Evolutionary conservation across 169 alveolate genomes (phyloP), one percentile per base, ranked within the genome.

Genomic region (Plasmodium reichenowi): DNA sequence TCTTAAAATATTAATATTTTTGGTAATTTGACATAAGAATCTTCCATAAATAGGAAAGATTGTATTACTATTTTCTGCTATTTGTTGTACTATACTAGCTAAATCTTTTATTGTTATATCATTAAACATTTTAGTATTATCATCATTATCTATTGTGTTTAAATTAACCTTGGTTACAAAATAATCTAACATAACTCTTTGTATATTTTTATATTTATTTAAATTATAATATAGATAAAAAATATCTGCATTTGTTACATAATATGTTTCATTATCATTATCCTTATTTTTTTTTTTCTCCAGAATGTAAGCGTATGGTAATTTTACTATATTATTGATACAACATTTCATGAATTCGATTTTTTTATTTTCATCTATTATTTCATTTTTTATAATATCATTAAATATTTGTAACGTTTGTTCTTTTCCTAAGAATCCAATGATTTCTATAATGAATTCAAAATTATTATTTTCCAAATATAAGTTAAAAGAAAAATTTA

Each of bases 31-130:
- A 45, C 91, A 83, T 43, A 83, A 72, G 38, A 83, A 83, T 17
- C 91, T 83, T 22, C 91, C 91, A 68, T 83, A 83, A 32, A 83
- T 83, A 62, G 91, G 91, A 52, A 83, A 54, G 52, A 83, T 83
- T 50, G 91, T 20, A 83, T 68, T 59, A 24, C 58, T 56, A 68
- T 48, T 67, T 83, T 83, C 91, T 10, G 91, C 91, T 43, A 83
- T 20, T 29, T 83, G 91, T 47, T 83, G 91, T 54, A 83, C 67
- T 68, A 83, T 83, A 83, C 70, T 83, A 26, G 91, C 91, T 48
- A 83, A 17, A 68, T 83, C 91, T 83, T 83, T 83, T 17, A 83
- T 68, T 83, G 91, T 68, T 10, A 83, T 83, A 83, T 68, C 83
- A 59, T 83, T 83, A 50, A 13, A 56, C 80, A 68, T 68, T 83